These are phyloP conservation scores for Solanum gracilifrons DNA, from an alignment of 257 asterid genomes.

Conservation along the genomic window DNA sequence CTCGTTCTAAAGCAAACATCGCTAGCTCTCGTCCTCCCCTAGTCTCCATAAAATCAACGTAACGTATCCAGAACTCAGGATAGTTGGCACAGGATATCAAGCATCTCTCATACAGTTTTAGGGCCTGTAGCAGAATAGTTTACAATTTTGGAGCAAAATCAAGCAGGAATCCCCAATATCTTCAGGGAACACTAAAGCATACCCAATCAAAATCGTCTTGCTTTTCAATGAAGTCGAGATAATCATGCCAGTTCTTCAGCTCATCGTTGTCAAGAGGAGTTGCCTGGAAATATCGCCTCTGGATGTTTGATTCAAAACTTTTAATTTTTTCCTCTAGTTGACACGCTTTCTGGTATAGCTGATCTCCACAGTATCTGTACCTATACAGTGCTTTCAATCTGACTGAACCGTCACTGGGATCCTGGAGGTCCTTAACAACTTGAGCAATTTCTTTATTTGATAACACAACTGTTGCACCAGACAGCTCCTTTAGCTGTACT, in stretches of 20 bases:
- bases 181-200: conserved; percentile 3
- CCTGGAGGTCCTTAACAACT: conserved; percentile 56
- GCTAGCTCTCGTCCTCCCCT: conserved; percentile 76
- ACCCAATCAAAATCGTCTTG: conserved; percentile 72
- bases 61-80: conserved; percentile 92
- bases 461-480: conserved; percentile 15
- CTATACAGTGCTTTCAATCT: conserved; percentile 54
- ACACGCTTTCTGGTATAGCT: conserved; percentile 51
- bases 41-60: conserved; percentile 71
- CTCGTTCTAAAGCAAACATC: conserved; percentile 61
- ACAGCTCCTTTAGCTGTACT: conserved; percentile 24
- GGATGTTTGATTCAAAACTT: conserved; percentile 51
- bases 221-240: conserved; percentile 73
- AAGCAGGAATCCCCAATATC: not conserved
- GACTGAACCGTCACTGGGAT: conserved; percentile 36
- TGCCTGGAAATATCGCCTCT: conserved; percentile 47
- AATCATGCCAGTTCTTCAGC: conserved; percentile 71
- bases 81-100: conserved; percentile 82
- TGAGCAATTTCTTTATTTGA: conserved; percentile 45
- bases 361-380: conserved; percentile 60
- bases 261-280: conserved; percentile 61
- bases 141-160: not conserved
- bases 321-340: conserved; percentile 50
- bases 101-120: conserved; percentile 84
- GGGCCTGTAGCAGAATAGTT: conserved; percentile 34